Percentiles rank a stretch among this genome's conserved stretches.
phyloP scores from a whole-genome alignment of 1,139 yeast species.

The Yamadazyma diddensiae region DNA sequence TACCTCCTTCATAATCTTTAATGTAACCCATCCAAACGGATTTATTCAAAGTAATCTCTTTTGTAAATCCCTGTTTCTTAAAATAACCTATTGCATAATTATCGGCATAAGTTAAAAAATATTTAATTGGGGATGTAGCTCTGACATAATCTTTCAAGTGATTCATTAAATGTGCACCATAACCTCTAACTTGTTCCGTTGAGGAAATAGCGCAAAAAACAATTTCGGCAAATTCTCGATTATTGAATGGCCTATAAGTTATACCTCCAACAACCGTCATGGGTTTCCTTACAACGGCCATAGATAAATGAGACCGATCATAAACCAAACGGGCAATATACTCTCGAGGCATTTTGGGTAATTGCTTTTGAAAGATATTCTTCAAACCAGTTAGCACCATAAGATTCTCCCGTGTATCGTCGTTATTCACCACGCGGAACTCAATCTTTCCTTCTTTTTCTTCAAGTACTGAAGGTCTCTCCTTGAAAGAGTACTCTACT shows the following conservation, averaged over 20 bases:
- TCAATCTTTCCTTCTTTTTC: constrained; percentile 90
- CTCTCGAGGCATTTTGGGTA: constrained; percentile 98
- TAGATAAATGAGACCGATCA: constrained; percentile 89
- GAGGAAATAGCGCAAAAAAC: constrained; percentile 98
- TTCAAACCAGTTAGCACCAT: constrained; percentile 93
- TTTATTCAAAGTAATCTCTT: constrained; percentile 83
- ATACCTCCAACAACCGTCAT: constrained; percentile 97
- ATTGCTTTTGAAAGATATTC: constrained; percentile 93
- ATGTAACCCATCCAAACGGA: constrained; percentile 97
- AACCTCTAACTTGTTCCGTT: constrained; percentile 96
- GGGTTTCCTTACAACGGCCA: constrained; percentile 93
- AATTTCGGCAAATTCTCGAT: constrained; percentile 91
- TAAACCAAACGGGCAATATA: constrained; percentile 92
- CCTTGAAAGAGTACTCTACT: constrained; percentile 78
- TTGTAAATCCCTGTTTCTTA: constrained; percentile 96
- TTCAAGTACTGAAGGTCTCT: constrained; percentile 90
- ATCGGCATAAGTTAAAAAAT: constrained; percentile 95
- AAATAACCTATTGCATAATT: constrained; percentile 98
- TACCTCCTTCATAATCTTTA: constrained; percentile 98
- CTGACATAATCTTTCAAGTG: constrained; percentile 94
- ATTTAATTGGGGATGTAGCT: constrained; percentile 80
- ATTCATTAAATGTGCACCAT: constrained; percentile 98
- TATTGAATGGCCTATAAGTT: constrained; percentile 90
- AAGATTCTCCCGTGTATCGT: constrained; percentile 79
- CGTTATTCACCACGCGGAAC: constrained; percentile 94